Evolutionary conservation across 108 stramenopile species (phyloP), one percentile per base, ranked within the genome.

Genomic region (Schizochytrium sp.): DNA sequence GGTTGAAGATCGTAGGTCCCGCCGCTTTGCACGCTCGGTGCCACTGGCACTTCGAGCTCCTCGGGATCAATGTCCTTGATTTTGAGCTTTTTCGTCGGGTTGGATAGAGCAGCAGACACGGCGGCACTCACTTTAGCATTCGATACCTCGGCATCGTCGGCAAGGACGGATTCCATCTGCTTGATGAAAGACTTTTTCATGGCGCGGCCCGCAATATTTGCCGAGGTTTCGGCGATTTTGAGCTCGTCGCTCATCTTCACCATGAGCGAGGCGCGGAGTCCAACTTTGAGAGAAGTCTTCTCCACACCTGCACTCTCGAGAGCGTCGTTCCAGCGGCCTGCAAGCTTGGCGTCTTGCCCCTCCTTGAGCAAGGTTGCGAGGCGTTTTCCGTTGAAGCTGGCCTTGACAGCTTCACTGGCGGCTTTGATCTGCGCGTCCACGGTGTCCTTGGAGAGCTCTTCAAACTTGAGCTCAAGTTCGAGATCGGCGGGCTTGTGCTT

Each of bases 21-120:
- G 25, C 94, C 94, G 87, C 89, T 90, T 83, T 94, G 93, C 57
- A 94, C 88, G 29, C 16, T 10, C 6, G 76, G 28, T 4, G 23
- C 34, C 58, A 93, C 90, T 28, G 92, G 92, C 25, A 91, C 51
- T 91, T 91, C 94, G 59, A 91, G 90, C 28, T 58, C 57, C 59
- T 94, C 93, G 41, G 91, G 89, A 88, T 90, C 72, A 5, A 57
- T 90, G 25, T 60, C 57, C 29, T 87, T 47, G 12, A 94, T 41
- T 28, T 92, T 94, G 19, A 93, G 88, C 57, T 92, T 89, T 19
- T 87, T 87, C 88, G 43, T 23, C 29, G 89, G 58, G 29, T 69
- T 18, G 19, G 14, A 4, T 4, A 90, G 87, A 5, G 44, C 88
- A 8, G 76, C 53, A 5, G 29, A 8, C 88, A 88, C 41, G 19